A percentile compares a stretch with the other conserved stretches of the same genome.
phyloP scores from a whole-genome alignment of 441 rosid genomes.

The Corymbia calophylla region DNA sequence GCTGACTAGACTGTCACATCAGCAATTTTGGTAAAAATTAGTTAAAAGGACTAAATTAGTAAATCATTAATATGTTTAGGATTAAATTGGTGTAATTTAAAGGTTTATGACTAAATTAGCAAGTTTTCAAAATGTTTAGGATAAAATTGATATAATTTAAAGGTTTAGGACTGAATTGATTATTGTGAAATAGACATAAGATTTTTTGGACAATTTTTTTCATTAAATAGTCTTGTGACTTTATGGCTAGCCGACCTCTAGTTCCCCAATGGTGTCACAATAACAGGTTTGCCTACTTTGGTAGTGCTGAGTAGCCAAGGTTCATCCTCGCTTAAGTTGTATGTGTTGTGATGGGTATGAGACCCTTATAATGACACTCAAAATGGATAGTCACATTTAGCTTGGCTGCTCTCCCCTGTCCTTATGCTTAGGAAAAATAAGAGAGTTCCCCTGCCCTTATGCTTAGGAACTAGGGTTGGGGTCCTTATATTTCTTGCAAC shows the following conservation, averaged over 20 bases:
- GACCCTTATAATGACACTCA: background rate
- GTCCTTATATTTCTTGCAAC: background rate
- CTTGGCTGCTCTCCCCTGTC: background rate
- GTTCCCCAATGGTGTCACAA: background rate
- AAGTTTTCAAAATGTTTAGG: fast-evolving
- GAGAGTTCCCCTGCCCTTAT: background rate
- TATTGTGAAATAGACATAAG: no score
- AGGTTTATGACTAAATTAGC: fast-evolving
- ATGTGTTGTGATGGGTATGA: background rate
- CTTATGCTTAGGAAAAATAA: background rate
- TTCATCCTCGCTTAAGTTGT: background rate
- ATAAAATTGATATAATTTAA: background rate
- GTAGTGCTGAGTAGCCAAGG: background rate
- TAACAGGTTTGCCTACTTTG: background rate
- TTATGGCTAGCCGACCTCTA: background rate
- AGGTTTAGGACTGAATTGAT: fast-evolving
- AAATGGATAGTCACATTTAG: background rate
- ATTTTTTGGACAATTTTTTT: background rate
- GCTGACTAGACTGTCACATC: fast-evolving
- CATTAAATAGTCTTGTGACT: background rate
- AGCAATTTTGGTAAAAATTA: no score
- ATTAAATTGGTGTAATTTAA: fast-evolving
- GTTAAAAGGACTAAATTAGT: fast-evolving
- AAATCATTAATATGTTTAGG: no score
- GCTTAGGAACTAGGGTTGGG: background rate